Percentiles rank a stretch among this genome's conserved stretches.
These are phyloP conservation scores for Aspergillus asperescens DNA, from an alignment of 495 filamentous ascomycete species.

Conservation along the genomic window DNA sequence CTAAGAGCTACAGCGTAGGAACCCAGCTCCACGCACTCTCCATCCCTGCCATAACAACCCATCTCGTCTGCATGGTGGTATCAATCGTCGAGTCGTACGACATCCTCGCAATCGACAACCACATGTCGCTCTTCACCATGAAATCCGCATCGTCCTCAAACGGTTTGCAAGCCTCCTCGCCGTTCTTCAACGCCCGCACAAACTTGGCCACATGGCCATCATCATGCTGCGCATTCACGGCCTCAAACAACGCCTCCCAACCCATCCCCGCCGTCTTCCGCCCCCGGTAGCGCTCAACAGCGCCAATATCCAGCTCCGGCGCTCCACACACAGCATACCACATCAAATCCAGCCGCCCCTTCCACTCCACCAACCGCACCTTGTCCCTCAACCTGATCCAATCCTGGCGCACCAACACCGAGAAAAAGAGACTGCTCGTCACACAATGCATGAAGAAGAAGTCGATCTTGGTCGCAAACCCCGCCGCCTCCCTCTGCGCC, in stretches of 20 bases:
- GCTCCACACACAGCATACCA: slow-evolving; percentile 25
- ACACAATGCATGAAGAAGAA: slow-evolving; percentile 37
- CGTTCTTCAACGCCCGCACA: slow-evolving; percentile 31
- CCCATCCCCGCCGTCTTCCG: slow-evolving; percentile 2
- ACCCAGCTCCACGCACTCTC: background rate
- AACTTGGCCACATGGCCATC: slow-evolving; percentile 39
- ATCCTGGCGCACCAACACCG: slow-evolving; percentile 13
- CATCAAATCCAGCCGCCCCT: slow-evolving; percentile 29
- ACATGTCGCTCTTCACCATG: slow-evolving; percentile 30
- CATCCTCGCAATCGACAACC: slow-evolving; percentile 24
- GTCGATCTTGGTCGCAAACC: slow-evolving; percentile 24
- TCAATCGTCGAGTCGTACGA: slow-evolving; percentile 3
- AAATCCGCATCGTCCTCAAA: slow-evolving; percentile 23
- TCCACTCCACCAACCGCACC: slow-evolving; percentile 30
- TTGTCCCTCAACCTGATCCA: slow-evolving; percentile 26
- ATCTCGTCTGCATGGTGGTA: background rate
- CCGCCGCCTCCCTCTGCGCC: slow-evolving; percentile 20
- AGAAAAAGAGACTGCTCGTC: slow-evolving; percentile 28
- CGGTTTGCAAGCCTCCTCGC: slow-evolving; percentile 18
- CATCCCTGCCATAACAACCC: slow-evolving; percentile 2
- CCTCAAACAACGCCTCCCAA: slow-evolving; percentile 27
- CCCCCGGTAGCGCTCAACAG: slow-evolving; percentile 15
- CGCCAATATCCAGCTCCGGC: slow-evolving; percentile 14
- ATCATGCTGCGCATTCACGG: slow-evolving; percentile 21
- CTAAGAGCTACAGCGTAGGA: too few species aligned